Evolutionary conservation across 106 monocot genomes (phyloP), one percentile per base, ranked within the genome.

Genomic region (Dioscorea dumetorum): DNA sequence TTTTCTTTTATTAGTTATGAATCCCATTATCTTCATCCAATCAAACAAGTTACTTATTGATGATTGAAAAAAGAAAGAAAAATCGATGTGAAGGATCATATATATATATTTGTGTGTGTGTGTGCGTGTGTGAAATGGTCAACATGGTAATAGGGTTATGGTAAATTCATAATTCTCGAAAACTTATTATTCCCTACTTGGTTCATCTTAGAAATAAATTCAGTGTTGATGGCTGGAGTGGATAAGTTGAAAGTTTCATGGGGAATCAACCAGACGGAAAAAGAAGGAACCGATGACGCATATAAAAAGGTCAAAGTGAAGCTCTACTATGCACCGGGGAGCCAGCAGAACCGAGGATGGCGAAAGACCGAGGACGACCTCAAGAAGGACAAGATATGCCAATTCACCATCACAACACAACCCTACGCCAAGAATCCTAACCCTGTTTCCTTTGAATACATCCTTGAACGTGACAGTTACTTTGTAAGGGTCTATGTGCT

Each of bases 371-470:
- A 49, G 0, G 71, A 91, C 57, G 70, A 84, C 51, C 83, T 95
- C 33, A 69, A 68, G 57, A 91, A 80, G 72, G 95, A 95, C 81
- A 95, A 91, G 78, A 86, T 86, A 0, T 95, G 95, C 84, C 86
- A 86, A 69, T 86, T 88, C 76, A 69, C 1, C 10, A 57, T 95
- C 41, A 57, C 80, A 12, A 14, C n/a, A 54, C 49, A 66, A 22
- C 73, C 81, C 20, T 84, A 79, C 70, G 15, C 22, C 33, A 17
- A 12, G 50, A 52, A 8, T 57, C 48, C 33, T 48, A 48, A 28
- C 31, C 62, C 41, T 33, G 33, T 70, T 33, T 57, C 24, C 31
- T 41, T 34, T 24, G 63, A 50, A 12, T 88, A 82, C 79, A 48
- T 18, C 23, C 35, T 88, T 4, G 56, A 67, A 13, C 63, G 70